Conservation (phyloP, 176 grass and related monocot species). For the barley (Hordeum vulgare) region MorexV3_pseudomolecules_assembly NC_058520.1:503894690-503895189, state of each 20-base stretch:
- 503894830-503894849: constrained; percentile 58
- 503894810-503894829: constrained; percentile 69
- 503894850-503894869: constrained; percentile 74
- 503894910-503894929: background rate
- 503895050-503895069: background rate
- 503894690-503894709: background rate
- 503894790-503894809: constrained; percentile 65
- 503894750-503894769: constrained; percentile 14
- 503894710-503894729: background rate
- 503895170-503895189: too few relatives aligned
- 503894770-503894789: constrained; percentile 81
- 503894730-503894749: background rate
- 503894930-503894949: background rate
- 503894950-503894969: background rate
- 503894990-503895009: constrained; percentile 1
- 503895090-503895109: too few relatives aligned
- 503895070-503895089: too few relatives aligned
- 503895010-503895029: background rate
- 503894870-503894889: constrained; percentile 68
- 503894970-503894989: background rate
- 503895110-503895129: too few relatives aligned
- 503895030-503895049: background rate
- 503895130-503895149: too few relatives aligned
- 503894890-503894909: constrained; percentile 19
- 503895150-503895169: too few relatives aligned